These are phyloP conservation scores for Picea glauca DNA, from an alignment of 75 land plant species.

Conservation along the genomic window DNA sequence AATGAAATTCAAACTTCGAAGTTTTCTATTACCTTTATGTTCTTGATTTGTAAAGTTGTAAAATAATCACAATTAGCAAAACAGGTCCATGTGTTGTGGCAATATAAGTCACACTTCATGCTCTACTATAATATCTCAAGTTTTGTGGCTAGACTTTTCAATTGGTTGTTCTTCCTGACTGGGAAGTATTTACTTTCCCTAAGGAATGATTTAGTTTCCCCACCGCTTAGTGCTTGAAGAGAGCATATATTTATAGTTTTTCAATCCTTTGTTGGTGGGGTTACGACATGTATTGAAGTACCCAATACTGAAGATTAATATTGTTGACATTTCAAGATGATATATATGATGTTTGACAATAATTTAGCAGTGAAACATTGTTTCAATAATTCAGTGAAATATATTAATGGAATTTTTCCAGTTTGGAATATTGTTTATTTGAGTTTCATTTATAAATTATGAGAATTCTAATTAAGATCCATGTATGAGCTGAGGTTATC, in stretches of 20 bases:
- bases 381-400: background rate
- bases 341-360: background rate
- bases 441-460: background rate
- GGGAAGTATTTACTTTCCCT: background rate
- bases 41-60: conserved; percentile 10
- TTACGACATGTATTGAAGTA: background rate
- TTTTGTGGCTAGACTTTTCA: background rate
- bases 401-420: background rate
- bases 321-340: background rate
- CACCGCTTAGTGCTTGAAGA: background rate
- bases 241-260: background rate
- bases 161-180: background rate
- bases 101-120: no score
- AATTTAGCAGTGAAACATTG: background rate
- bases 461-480: background rate
- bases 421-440: background rate
- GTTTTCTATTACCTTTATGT: background rate
- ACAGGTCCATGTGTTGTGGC: background rate
- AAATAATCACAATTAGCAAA: background rate
- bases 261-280: background rate
- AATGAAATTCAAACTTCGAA: background rate
- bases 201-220: no score
- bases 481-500: background rate
- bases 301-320: background rate
- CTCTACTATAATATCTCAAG: background rate